These are phyloP conservation scores for Eragrostis tef DNA, from an alignment of 202 grass and related monocot genomes.

Conservation along the genomic window DNA sequence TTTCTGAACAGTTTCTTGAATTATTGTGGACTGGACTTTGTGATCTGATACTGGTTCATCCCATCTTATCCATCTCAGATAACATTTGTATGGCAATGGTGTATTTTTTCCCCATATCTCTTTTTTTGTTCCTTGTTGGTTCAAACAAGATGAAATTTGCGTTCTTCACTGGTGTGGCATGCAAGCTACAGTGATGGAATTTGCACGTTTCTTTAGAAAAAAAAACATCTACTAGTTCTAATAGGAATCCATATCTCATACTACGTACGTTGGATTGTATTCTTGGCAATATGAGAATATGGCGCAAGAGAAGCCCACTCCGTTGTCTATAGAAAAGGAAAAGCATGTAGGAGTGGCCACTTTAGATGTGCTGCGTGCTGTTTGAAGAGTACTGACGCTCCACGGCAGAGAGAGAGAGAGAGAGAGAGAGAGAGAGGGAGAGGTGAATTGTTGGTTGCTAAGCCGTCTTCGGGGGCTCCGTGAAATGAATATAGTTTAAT, in stretches of 20 bases:
- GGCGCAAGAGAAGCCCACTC: conserved; percentile 21
- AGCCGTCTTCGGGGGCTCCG: too few species aligned
- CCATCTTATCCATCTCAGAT: conserved; percentile 33
- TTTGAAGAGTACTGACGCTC: too few species aligned
- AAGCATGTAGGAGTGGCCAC: too few species aligned
- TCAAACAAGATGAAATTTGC: neutral
- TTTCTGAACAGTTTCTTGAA: neutral
- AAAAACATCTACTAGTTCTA: neutral
- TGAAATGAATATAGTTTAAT: neutral
- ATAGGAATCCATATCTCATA: conserved; percentile 27
- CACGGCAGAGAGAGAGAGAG: too few species aligned
- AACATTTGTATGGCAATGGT: conserved; percentile 15
- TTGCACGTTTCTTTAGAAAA: conserved; percentile 1
- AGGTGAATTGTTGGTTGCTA: too few species aligned
- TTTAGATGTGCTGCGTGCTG: too few species aligned
- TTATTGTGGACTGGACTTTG: conserved; percentile 34
- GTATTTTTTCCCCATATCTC: too few species aligned
- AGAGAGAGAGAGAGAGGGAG: too few species aligned
- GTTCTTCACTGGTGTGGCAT: conserved; percentile 29
- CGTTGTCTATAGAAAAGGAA: neutral
- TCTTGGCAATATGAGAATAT: conserved; percentile 20
- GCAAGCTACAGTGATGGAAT: conserved; percentile 27
- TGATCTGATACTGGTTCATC: conserved; percentile 10
- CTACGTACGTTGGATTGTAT: conserved; percentile 37
- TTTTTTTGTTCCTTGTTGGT: conserved; percentile 23